Percentiles rank a stretch among this genome's conserved stretches.
phyloP scores from a whole-genome alignment of 2,329 filamentous ascomycete genomes.

The Paecilomyces variotii region DNA sequence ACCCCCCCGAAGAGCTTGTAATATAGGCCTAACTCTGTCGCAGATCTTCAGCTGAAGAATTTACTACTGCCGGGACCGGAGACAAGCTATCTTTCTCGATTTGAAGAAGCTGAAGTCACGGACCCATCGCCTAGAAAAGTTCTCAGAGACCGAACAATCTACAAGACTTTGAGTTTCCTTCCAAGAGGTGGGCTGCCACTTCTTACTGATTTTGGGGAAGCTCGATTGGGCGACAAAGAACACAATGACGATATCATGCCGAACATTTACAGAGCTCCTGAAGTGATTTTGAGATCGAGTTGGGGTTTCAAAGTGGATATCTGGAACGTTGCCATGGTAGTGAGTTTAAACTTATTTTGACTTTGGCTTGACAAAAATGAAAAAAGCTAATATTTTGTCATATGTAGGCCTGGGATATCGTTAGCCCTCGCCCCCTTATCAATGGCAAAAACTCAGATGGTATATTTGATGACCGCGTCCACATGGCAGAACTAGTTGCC shows the following conservation, averaged over 20 bases:
- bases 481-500: background rate
- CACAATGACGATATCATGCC: background rate
- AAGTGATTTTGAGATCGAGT: background rate
- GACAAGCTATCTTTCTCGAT: no score
- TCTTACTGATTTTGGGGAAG: background rate
- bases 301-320: background rate
- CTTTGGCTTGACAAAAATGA: no score
- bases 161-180: no score
- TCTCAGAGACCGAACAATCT: background rate
- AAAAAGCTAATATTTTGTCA: no score
- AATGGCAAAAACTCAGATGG: background rate
- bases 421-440: background rate
- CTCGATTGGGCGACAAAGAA: background rate
- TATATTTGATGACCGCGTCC: background rate
- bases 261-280: background rate
- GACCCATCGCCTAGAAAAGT: background rate
- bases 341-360: background rate
- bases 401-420: background rate
- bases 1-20: no score
- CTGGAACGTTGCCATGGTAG: background rate
- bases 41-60: no score
- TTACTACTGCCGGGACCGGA: no score
- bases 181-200: background rate
- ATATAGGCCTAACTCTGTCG: no score
- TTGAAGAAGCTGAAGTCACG: no score